Base-by-base conservation (phyloP, 495 filamentous ascomycete species). In the Aspergillus nidulans region DNA sequence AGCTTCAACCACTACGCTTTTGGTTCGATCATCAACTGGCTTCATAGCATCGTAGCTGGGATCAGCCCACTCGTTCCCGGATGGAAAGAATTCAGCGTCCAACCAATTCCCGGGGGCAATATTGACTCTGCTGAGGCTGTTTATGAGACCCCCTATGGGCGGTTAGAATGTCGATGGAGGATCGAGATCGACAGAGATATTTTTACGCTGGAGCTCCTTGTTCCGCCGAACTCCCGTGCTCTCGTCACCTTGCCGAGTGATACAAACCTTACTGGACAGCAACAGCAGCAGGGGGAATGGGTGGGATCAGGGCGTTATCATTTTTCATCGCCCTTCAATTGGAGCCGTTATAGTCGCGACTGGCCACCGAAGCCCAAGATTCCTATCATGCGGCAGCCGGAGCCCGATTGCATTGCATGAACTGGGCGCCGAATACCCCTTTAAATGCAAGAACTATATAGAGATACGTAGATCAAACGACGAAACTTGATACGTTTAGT, bases 1-100 rank as follows among this genome's bases (percentile, higher is more conserved):
- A 77, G 74, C 15, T 84, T 84, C 57, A 83, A 80, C 43, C 75
- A 79, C 55, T 79, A 80, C 52, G 74, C 76, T 0, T 58, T 80
- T 6, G 77, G 77, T 3, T 67, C 70, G 3, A 69, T 80, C 4
- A 49, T 58, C 23, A 63, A 66, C 25, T 71, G 66, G 66, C 60
- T 71, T 5, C 69, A 71, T 47, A 38, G 56, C 21, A 61, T 43
- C 13, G 60, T 71, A 4, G 69, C 55, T 1, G 69, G 69, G 1
- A 19, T 71, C 7, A 57, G 61, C 18, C 51, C 64, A 0, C 24
- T 64, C 0, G 47, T 52, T n/a, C 52, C 67, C 8, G 69, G 67
- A 0, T 72, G 69, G 69, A 63, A 60, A 16, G 28, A 50, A 12
- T 45, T 68, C 41, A 53, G 56, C 26, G 63, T 71, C 20, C 46